These are phyloP conservation scores for Stevia rebaudiana DNA, from an alignment of 140 eudicot genomes.

Conservation along the genomic window DNA sequence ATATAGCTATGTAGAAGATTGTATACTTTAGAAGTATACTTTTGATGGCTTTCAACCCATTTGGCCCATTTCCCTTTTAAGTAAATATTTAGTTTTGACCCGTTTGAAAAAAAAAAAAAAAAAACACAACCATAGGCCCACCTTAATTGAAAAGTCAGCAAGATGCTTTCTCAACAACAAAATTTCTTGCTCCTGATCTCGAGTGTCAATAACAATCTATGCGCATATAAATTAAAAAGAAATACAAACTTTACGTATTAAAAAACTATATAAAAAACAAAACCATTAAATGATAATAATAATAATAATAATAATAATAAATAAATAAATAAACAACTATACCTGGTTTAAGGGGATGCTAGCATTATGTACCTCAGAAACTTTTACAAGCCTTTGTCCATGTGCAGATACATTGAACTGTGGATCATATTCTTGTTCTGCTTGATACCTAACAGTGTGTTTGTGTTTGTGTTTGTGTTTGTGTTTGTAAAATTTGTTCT, in stretches of 20 bases:
- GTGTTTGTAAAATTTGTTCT: background rate
- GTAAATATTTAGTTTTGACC: background rate
- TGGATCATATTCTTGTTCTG: constrained; percentile 41
- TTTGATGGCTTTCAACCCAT: background rate
- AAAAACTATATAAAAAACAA: background rate
- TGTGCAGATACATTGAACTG: constrained; percentile 38
- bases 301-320: background rate
- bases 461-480: constrained; percentile 6
- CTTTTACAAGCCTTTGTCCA: constrained; percentile 45
- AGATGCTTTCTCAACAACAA: constrained; percentile 60
- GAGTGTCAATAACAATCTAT: constrained; percentile 55
- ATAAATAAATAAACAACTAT: background rate
- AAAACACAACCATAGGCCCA: constrained; percentile 14
- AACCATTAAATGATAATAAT: background rate
- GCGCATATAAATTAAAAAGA: background rate
- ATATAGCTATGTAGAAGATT: background rate
- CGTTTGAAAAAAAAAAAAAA: background rate
- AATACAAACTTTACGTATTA: background rate
- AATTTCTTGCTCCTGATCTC: constrained; percentile 78
- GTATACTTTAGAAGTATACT: background rate
- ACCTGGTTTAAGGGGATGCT: constrained; percentile 57
- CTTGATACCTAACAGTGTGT: constrained; percentile 39
- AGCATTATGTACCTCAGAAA: constrained; percentile 48
- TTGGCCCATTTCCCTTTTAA: background rate
- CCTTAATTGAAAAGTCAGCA: constrained; percentile 74